Conservation (phyloP, 2,329 filamentous ascomycete species). For the Colletotrichum tabaci region DNA sequence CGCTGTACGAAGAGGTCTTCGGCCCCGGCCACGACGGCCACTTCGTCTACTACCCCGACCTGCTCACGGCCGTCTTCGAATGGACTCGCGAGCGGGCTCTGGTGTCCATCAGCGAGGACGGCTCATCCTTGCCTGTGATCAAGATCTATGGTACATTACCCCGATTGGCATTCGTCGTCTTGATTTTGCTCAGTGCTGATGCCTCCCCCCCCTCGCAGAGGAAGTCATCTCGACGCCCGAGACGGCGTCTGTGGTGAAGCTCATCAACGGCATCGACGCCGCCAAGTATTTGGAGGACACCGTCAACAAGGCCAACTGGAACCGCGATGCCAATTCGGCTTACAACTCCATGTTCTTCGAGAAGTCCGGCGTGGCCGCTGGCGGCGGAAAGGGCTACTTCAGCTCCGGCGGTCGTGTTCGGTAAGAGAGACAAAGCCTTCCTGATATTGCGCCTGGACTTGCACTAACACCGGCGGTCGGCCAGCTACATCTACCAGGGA, state of each 20-base stretch:
- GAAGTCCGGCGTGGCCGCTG: constrained; percentile 43
- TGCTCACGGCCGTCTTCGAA: constrained; percentile 55
- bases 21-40: constrained; percentile 59
- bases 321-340: constrained; percentile 48
- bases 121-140: constrained; percentile 58
- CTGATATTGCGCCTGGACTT: not conserved
- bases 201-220: constrained; percentile 9
- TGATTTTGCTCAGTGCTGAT: not conserved
- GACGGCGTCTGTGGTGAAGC: constrained; percentile 45
- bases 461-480: not conserved
- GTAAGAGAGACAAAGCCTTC: not conserved
- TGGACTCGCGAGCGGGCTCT: constrained; percentile 57
- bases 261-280: constrained; percentile 48
- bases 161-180: not conserved
- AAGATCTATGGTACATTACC: constrained; percentile 56
- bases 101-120: constrained; percentile 56
- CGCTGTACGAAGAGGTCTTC: constrained; percentile 56
- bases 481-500: constrained; percentile 48
- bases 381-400: constrained; percentile 49
- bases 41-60: constrained; percentile 58
- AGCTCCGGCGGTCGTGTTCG: constrained; percentile 48
- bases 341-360: constrained; percentile 58
- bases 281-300: constrained; percentile 45
- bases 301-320: constrained; percentile 42
- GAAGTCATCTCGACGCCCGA: constrained; percentile 52